A percentile compares a stretch with the other conserved stretches of the same genome.
Evolutionary conservation across 768 basidiomycete genomes (phyloP).

Genomic region (Lactifluus subvellereus): DNA sequence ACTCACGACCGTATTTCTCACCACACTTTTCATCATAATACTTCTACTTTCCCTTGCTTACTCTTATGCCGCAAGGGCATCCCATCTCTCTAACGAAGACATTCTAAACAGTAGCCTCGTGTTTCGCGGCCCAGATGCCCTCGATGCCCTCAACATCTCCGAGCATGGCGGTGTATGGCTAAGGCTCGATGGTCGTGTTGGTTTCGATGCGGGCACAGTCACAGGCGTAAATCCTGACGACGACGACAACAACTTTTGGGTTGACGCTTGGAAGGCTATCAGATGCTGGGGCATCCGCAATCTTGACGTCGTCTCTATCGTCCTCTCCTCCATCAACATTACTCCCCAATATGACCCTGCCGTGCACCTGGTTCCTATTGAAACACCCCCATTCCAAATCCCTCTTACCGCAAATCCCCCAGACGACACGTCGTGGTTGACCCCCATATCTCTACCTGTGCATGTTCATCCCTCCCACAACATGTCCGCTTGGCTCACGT

Average conservation of each 20-base stretch:
- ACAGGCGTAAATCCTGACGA: slow-evolving; percentile 47
- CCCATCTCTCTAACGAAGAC: slow-evolving; percentile 50
- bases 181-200: slow-evolving; percentile 49
- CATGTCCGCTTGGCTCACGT: slow-evolving; percentile 16
- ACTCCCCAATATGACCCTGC: slow-evolving; percentile 38
- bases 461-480: slow-evolving; percentile 17
- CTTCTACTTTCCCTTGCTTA: slow-evolving; percentile 50
- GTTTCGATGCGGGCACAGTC: slow-evolving; percentile 60
- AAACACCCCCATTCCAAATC: slow-evolving; percentile 45
- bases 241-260: slow-evolving; percentile 39
- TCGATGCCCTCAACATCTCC: slow-evolving; percentile 60
- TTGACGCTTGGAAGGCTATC: slow-evolving; percentile 55
- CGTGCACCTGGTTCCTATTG: slow-evolving; percentile 42
- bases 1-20: slow-evolving; percentile 47
- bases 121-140: slow-evolving; percentile 52
- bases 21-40: slow-evolving; percentile 47
- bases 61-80: slow-evolving; percentile 57
- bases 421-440: slow-evolving; percentile 17
- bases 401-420: slow-evolving; percentile 30
- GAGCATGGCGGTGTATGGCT: slow-evolving; percentile 54
- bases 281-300: slow-evolving; percentile 61
- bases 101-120: slow-evolving; percentile 51
- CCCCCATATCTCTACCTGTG: slow-evolving; percentile 15
- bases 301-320: slow-evolving; percentile 52
- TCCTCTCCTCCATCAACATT: slow-evolving; percentile 47